These are phyloP conservation scores for Colletotrichum sp. DNA, from an alignment of 2,329 filamentous ascomycete species.

Conservation along the genomic window DNA sequence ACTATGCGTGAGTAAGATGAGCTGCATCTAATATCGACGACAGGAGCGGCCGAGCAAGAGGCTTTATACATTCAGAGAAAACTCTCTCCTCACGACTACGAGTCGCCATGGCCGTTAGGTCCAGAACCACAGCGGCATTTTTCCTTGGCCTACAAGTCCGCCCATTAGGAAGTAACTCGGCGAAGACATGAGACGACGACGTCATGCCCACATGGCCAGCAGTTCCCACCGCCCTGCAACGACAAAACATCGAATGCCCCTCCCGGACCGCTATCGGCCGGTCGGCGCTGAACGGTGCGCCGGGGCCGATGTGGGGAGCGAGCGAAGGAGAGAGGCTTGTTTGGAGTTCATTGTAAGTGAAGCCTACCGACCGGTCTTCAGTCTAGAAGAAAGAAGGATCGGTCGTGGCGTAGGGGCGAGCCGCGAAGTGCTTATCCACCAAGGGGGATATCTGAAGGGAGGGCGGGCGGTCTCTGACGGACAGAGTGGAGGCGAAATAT, in stretches of 20 bases:
- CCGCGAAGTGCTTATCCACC: neutral
- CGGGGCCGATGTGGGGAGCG: conserved; percentile 1
- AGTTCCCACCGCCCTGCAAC: conserved; percentile 4
- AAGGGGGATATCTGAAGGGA: neutral
- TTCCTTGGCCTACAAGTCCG: neutral
- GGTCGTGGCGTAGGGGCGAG: conserved; percentile 11
- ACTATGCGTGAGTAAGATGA: neutral
- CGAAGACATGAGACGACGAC: conserved; percentile 1
- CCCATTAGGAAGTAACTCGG: conserved; percentile 7
- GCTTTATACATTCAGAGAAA: neutral
- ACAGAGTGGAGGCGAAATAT: neutral
- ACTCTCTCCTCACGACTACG: neutral
- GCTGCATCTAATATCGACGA: neutral
- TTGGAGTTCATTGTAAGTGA: neutral
- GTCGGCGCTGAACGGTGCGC: neutral
- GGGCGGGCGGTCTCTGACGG: neutral
- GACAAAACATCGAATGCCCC: neutral
- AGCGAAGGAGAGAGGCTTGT: neutral
- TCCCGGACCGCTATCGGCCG: conserved; percentile 2
- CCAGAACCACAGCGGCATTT: neutral
- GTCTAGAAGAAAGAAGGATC: neutral
- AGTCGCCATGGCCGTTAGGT: neutral
- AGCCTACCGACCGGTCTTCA: neutral
- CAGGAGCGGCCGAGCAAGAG: neutral
- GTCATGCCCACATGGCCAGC: conserved; percentile 5